These are phyloP conservation scores for Yarrowia sp. DNA, from an alignment of 805 yeast species.

Conservation along the genomic window DNA sequence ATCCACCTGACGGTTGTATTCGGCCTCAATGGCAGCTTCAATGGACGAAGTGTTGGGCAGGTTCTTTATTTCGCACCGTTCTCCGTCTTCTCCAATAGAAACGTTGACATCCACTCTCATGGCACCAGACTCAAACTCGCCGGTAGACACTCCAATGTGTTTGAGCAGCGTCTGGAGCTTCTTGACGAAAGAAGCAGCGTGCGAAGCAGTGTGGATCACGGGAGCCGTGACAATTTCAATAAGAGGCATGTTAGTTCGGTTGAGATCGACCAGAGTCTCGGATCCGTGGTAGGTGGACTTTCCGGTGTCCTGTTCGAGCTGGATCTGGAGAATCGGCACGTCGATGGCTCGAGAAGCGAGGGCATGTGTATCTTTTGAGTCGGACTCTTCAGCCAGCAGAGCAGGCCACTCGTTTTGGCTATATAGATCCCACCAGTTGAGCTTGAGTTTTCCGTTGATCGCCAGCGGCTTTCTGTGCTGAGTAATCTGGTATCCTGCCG, in stretches of 20 bases:
- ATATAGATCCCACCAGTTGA: slow-evolving; percentile 63
- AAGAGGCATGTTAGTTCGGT: slow-evolving; percentile 84
- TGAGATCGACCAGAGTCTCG: slow-evolving; percentile 69
- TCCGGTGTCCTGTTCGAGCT: slow-evolving; percentile 95
- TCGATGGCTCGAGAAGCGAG: slow-evolving; percentile 47
- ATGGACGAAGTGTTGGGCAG: slow-evolving; percentile 85
- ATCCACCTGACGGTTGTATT: slow-evolving; percentile 71
- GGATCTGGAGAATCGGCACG: slow-evolving; percentile 78
- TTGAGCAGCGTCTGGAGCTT: slow-evolving; percentile 78
- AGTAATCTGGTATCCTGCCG: slow-evolving; percentile 93
- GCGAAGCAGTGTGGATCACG: slow-evolving; percentile 69
- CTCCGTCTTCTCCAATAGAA: slow-evolving; percentile 68
- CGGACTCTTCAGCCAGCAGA: neutral
- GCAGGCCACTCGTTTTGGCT: slow-evolving; percentile 42
- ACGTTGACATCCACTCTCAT: slow-evolving; percentile 94
- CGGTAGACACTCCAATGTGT: slow-evolving; percentile 76
- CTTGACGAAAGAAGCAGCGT: slow-evolving; percentile 79
- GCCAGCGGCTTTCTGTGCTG: slow-evolving; percentile 87
- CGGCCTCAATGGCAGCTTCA: slow-evolving; percentile 71
- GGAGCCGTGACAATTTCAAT: slow-evolving; percentile 93
- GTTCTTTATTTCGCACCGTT: slow-evolving; percentile 88
- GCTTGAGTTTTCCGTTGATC: slow-evolving; percentile 62
- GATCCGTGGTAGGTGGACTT: slow-evolving; percentile 63
- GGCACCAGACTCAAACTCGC: slow-evolving; percentile 93
- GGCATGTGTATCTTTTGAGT: slow-evolving; percentile 43